A percentile compares a stretch with the other conserved stretches of the same genome.
These are phyloP conservation scores for Venturia oleaginea DNA, from an alignment of 2,329 filamentous ascomycete species.

Conservation along the genomic window DNA sequence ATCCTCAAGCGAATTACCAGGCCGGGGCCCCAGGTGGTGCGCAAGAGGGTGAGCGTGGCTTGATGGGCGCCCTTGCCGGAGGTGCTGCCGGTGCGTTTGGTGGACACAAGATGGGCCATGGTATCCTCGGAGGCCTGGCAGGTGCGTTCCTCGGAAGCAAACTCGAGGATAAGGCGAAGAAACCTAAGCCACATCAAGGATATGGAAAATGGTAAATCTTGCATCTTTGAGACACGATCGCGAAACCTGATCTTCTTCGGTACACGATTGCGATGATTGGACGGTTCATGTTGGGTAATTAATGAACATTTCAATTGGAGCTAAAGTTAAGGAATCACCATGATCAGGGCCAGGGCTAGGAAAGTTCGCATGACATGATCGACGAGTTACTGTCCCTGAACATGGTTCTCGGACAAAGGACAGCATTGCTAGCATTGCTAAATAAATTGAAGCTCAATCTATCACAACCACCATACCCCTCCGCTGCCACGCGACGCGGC, in stretches of 20 bases:
- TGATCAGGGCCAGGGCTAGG: background rate
- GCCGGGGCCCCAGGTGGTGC: slow-evolving; percentile 36
- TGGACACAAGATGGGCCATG: slow-evolving; percentile 47
- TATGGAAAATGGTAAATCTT: slow-evolving; percentile 8
- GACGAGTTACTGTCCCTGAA: background rate
- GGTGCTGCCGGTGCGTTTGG: slow-evolving; percentile 48
- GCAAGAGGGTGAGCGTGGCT: slow-evolving; percentile 46
- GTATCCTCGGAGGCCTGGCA: slow-evolving; percentile 47
- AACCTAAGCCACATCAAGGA: slow-evolving; percentile 11
- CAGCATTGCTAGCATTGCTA: background rate
- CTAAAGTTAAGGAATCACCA: background rate
- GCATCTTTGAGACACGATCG: background rate
- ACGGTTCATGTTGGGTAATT: background rate
- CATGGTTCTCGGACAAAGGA: background rate
- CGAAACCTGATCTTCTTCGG: background rate
- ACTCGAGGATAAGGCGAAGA: slow-evolving; percentile 45
- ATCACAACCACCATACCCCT: background rate
- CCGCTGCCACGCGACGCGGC: background rate
- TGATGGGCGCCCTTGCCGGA: slow-evolving; percentile 48
- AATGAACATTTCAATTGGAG: background rate
- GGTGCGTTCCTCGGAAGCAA: slow-evolving; percentile 49
- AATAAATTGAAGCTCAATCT: background rate
- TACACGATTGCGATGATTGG: background rate
- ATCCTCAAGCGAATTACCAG: slow-evolving; percentile 21
- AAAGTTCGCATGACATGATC: background rate